Conservation (phyloP, 2,329 filamentous ascomycete species). For the Cladosporium sp. region DNA sequence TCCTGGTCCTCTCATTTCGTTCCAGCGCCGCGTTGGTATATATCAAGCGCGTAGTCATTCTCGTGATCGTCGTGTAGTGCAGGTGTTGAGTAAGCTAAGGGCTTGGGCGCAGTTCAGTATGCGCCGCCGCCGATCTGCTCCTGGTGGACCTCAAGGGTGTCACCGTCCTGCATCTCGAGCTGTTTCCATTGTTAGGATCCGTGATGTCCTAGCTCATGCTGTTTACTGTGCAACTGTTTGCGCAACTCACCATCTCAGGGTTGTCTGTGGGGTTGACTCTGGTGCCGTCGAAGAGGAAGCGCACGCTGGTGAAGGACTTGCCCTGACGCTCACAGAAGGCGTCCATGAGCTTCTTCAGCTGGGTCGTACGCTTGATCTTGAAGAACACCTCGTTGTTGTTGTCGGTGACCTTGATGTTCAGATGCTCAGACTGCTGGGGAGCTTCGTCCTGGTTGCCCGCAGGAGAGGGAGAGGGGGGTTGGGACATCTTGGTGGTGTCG, state of each 20-base stretch:
- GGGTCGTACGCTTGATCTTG: constrained; percentile 97
- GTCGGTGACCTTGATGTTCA: constrained; percentile 99
- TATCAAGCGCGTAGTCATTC: constrained; percentile 2
- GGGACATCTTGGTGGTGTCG: constrained; percentile 44
- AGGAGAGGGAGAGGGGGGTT: constrained; percentile 32
- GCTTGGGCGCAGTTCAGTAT: constrained; percentile 4
- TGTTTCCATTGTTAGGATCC: constrained; percentile 36
- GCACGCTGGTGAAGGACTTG: constrained; percentile 76
- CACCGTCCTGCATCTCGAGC: constrained; percentile 96
- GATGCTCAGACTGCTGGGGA: constrained; percentile 63
- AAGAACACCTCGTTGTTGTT: constrained; percentile 99
- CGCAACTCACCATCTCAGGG: constrained; percentile 79
- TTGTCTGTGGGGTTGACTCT: constrained; percentile 86
- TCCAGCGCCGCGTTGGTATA: neutral
- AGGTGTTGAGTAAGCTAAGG: neutral
- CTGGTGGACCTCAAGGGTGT: constrained; percentile 95
- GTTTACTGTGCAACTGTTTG: neutral
- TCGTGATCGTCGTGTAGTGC: constrained; percentile 8
- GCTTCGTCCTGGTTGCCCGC: constrained; percentile 40
- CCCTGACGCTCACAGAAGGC: constrained; percentile 96
- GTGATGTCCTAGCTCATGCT: neutral
- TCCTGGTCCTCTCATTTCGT: neutral
- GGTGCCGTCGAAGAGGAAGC: constrained; percentile 94
- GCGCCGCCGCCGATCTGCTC: constrained; percentile 81
- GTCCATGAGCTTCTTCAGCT: constrained; percentile 96